phyloP scores from a whole-genome alignment of 768 basidiomycete genomes.

The Suillus cothurnatus region DNA sequence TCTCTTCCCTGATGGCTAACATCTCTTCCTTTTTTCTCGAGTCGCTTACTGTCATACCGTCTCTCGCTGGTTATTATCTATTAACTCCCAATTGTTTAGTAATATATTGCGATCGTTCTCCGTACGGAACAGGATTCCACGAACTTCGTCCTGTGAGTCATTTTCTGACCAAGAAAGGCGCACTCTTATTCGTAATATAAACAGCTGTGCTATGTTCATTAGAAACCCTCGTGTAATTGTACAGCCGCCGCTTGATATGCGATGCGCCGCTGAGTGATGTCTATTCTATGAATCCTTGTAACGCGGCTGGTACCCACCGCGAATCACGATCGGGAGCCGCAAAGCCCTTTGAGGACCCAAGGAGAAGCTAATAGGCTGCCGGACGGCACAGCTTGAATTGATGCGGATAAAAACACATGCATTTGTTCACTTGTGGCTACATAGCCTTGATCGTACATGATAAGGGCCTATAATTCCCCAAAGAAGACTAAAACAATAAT shows the following conservation, averaged over 20 bases:
- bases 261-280: conserved; percentile 3
- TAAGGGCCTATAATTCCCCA: conserved; percentile 5
- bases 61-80: conserved; percentile 19
- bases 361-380: conserved; percentile 5
- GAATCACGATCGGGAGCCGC: conserved; percentile 7
- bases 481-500: conserved; percentile 6
- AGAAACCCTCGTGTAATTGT: conserved; percentile 21
- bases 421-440: conserved; percentile 11
- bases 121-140: conserved; percentile 9
- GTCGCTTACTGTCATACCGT: conserved; percentile 3
- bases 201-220: conserved; percentile 21
- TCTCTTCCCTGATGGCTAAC: conserved; percentile 1
- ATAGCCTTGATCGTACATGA: conserved; percentile 10
- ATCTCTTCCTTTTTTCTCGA: background rate
- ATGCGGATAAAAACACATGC: conserved; percentile 6
- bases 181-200: conserved; percentile 16
- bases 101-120: conserved; percentile 23
- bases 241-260: conserved; percentile 11
- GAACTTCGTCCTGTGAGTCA: conserved; percentile 19
- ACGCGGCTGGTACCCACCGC: background rate
- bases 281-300: conserved; percentile 4
- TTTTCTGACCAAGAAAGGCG: conserved; percentile 22
- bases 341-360: background rate
- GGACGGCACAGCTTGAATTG: conserved; percentile 1
- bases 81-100: conserved; percentile 18